Evolutionary conservation across 129 eudicot genomes (phyloP).

Genomic region (Daucus carota): DNA sequence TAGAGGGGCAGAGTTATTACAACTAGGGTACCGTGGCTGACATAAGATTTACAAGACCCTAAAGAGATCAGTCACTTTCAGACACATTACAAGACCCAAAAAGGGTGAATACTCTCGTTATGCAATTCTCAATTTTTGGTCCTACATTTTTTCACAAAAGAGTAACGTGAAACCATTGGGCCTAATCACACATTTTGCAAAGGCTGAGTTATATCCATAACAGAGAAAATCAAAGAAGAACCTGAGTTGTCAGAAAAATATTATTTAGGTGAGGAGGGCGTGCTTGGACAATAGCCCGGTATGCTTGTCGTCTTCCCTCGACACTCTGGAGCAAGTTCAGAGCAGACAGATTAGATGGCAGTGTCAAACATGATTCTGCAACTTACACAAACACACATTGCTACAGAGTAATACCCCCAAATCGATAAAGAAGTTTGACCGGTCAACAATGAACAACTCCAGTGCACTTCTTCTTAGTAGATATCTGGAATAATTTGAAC

Average conservation of each 20-base stretch:
- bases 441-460: slow-evolving; percentile 96
- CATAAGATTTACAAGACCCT: background rate
- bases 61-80: background rate
- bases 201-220: background rate
- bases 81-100: background rate
- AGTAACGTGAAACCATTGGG: background rate
- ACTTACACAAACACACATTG: slow-evolving; percentile 10
- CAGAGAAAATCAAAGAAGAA: slow-evolving; percentile 14
- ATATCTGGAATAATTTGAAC: slow-evolving; percentile 52
- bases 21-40: background rate
- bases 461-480: slow-evolving; percentile 96
- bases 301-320: slow-evolving; percentile 82
- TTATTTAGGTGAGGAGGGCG: slow-evolving; percentile 90
- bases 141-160: background rate
- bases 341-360: slow-evolving; percentile 18
- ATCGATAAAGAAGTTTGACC: slow-evolving; percentile 93
- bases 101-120: too few relatives aligned
- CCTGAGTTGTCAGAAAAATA: slow-evolving; percentile 96
- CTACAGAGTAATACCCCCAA: slow-evolving; percentile 68
- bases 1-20: background rate
- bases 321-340: slow-evolving; percentile 45
- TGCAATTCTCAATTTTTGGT: background rate
- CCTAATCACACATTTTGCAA: background rate
- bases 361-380: slow-evolving; percentile 20
- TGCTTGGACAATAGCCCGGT: slow-evolving; percentile 92